Percentiles rank a stretch among this genome's conserved stretches.
Evolutionary conservation across 495 filamentous ascomycete genomes (phyloP).

Genomic region (Opeltia flavorubescens): DNA sequence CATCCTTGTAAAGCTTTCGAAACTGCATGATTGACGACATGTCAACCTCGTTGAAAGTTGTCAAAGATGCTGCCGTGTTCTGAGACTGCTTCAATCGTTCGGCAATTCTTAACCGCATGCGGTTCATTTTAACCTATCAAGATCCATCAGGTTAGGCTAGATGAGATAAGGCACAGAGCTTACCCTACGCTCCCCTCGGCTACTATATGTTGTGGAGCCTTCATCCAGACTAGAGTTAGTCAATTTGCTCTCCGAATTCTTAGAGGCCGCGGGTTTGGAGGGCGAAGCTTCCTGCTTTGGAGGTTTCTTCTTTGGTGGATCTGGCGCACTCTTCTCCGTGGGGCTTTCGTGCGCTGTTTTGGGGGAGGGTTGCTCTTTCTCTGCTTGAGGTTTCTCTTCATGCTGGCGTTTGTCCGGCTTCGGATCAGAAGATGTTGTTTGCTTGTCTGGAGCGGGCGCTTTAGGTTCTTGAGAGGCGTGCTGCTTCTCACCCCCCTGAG

Average conservation of each 20-base stretch:
- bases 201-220: slow-evolving; percentile 34
- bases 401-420: slow-evolving; percentile 35
- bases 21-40: slow-evolving; percentile 98
- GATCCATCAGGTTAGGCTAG: not conserved
- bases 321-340: slow-evolving; percentile 18
- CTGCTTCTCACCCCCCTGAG: slow-evolving; percentile 36
- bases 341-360: slow-evolving; percentile 16
- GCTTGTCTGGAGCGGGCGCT: slow-evolving; percentile 41
- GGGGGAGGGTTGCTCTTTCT: slow-evolving; percentile 17
- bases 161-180: slow-evolving; percentile 19
- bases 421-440: slow-evolving; percentile 40
- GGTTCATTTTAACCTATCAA: slow-evolving; percentile 92
- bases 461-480: slow-evolving; percentile 40
- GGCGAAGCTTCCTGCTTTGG: slow-evolving; percentile 31
- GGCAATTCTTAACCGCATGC: slow-evolving; percentile 92
- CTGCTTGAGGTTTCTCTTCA: slow-evolving; percentile 25
- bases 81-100: slow-evolving; percentile 98
- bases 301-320: slow-evolving; percentile 23
- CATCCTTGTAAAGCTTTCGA: slow-evolving; percentile 92
- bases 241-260: slow-evolving; percentile 20
- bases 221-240: slow-evolving; percentile 19
- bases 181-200: slow-evolving; percentile 80
- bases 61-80: slow-evolving; percentile 93
- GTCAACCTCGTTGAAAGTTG: slow-evolving; percentile 98
- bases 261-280: slow-evolving; percentile 17